Evolutionary conservation across 1,284 basidiomycete species (phyloP).

Genomic region (Cryptococcus deneoformans): DNA sequence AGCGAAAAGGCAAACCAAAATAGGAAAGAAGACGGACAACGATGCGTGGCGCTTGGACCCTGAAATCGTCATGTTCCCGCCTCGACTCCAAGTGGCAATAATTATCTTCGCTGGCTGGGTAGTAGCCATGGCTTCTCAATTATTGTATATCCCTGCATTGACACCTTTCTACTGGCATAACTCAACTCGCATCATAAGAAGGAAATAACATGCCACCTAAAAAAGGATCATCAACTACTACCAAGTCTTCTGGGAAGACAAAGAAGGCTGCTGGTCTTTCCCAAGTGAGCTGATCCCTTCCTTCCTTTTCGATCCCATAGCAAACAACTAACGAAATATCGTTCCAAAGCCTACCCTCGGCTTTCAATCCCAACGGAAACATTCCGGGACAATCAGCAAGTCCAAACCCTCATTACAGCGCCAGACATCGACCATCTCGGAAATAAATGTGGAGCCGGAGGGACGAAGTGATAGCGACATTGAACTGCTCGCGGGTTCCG

Average conservation of each 20-base stretch:
- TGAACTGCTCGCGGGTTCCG: not conserved
- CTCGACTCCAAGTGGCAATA: not conserved
- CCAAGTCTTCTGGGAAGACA: not conserved
- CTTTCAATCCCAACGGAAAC: constrained; percentile 17
- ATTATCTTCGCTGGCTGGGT: not conserved
- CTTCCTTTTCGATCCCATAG: not conserved
- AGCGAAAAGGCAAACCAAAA: no score
- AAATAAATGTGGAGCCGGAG: not conserved
- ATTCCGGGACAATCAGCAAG: constrained; percentile 1
- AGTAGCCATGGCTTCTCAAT: not conserved
- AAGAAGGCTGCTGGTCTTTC: constrained; percentile 13
- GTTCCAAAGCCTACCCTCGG: constrained; percentile 12
- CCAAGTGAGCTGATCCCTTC: constrained; percentile 8
- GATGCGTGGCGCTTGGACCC: not conserved
- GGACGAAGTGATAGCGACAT: not conserved
- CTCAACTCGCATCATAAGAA: not conserved
- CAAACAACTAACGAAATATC: not conserved
- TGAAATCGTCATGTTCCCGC: not conserved
- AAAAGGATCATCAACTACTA: not conserved
- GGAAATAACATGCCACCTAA: constrained; percentile 3
- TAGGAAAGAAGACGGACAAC: no score
- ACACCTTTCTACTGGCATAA: not conserved
- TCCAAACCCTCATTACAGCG: constrained; percentile 5
- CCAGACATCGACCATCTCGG: not conserved
- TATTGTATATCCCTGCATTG: not conserved